Evolutionary conservation across 331 rosid genomes (phyloP), one percentile per base, ranked within the genome.

Genomic region (Acacia concinna): DNA sequence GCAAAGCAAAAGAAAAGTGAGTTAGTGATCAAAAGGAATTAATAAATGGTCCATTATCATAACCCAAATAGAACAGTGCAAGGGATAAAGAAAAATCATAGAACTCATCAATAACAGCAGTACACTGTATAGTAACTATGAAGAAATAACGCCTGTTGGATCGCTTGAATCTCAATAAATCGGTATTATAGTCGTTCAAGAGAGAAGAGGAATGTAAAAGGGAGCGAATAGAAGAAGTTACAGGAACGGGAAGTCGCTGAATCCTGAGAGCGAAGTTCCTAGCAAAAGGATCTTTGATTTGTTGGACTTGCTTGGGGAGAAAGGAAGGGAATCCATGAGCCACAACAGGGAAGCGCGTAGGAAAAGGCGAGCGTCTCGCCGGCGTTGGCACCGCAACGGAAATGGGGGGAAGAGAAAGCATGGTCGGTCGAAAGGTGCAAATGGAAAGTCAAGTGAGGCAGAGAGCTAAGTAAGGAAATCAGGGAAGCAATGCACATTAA

Each of bases 261-360:
- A 94, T 89, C 70, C 97, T 81, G 28, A 75, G 40, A 40, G 98
- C 97, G 67, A 92, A 92, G 64, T 75, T 91, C 59, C 92, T 86
- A 34, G 97, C 97, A 25, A 81, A 87, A 6, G 88, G 82, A 87
- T 94, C 98, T 83, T 81, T 91, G 87, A 94, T 89, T 37, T 41
- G 41, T 35, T 92, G 78, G 15, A 94, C 88, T 63, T 91, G 73
- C 30, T 88, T 88, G 9, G 97, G 98, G 38, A 94, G 97, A 75
- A 94, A 94, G 13, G 97, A 81, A 86, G 97, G 97, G 65, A 94
- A 91, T 25, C 77, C 23, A 75, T 72, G 64, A 25, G 57, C 78
- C 23, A 87, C 87, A 7, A 73, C 66, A 8, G 64, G 74, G 82
- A 81, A 41, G 31, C 37, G 35, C 35, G 30, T 68, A n/a, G 47